Conservation (phyloP, 306 rosid genomes). For the Cercis canadensis region DNA sequence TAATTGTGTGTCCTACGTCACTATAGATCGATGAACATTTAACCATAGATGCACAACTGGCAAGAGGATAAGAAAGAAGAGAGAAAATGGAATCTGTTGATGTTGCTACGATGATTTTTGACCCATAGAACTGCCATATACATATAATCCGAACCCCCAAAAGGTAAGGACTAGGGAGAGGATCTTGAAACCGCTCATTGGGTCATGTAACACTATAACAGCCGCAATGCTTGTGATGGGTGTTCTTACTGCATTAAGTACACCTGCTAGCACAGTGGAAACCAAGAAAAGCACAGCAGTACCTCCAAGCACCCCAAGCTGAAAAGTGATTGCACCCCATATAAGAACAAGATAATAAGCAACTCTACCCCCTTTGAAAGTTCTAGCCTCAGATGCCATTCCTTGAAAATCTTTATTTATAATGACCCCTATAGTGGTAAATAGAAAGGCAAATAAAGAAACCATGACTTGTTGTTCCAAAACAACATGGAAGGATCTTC, state of each 20-base stretch:
- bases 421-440: slow-evolving; percentile 72
- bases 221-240: slow-evolving; percentile 92
- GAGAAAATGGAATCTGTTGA: background rate
- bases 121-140: slow-evolving; percentile 68
- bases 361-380: slow-evolving; percentile 67
- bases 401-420: slow-evolving; percentile 63
- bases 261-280: slow-evolving; percentile 95
- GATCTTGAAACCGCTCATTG: slow-evolving; percentile 67
- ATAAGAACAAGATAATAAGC: slow-evolving; percentile 71
- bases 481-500: slow-evolving; percentile 86
- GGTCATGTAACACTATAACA: slow-evolving; percentile 46
- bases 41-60: too few relatives aligned
- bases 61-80: too few relatives aligned
- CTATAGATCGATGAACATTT: too few relatives aligned
- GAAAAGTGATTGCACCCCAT: slow-evolving; percentile 81
- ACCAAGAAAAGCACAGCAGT: slow-evolving; percentile 84
- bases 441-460: slow-evolving; percentile 67
- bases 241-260: slow-evolving; percentile 84
- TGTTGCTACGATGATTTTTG: slow-evolving; percentile 28
- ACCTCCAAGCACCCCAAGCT: slow-evolving; percentile 79
- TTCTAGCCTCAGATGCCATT: slow-evolving; percentile 64
- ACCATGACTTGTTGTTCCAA: slow-evolving; percentile 95
- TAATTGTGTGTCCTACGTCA: too few relatives aligned
- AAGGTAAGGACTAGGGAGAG: slow-evolving; percentile 61
- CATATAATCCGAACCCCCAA: slow-evolving; percentile 61